A percentile compares a stretch with the other conserved stretches of the same genome.
These are phyloP conservation scores for Lachancea thermotolerans DNA, from an alignment of 805 yeast genomes.

Conservation along the genomic window DNA sequence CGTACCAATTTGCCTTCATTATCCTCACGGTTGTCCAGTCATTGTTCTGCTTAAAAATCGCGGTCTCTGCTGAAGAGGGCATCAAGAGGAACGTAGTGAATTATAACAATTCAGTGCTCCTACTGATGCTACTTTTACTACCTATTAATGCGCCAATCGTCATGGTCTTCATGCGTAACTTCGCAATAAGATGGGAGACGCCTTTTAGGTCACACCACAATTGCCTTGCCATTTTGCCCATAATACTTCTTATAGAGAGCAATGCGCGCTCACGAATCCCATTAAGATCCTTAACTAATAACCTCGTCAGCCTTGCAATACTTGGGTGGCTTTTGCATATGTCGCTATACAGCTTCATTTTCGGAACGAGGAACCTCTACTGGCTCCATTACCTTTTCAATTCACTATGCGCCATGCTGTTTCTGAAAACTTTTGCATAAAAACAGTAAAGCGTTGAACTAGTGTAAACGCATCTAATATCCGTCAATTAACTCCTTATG, in stretches of 20 bases:
- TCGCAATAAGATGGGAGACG: conserved; percentile 70
- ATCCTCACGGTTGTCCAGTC: conserved; percentile 54
- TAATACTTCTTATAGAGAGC: conserved; percentile 50
- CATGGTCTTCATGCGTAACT: conserved; percentile 74
- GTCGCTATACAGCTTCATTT: conserved; percentile 55
- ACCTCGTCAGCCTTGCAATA: conserved; percentile 30
- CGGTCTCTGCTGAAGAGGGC: conserved; percentile 5
- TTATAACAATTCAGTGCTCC: conserved; percentile 54
- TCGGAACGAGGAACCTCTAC: conserved; percentile 76
- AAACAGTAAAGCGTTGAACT: too few relatives aligned
- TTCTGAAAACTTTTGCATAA: conserved; percentile 15
- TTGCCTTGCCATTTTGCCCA: conserved; percentile 67
- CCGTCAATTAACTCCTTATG: background rate
- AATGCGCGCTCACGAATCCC: conserved; percentile 48
- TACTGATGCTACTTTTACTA: conserved; percentile 68
- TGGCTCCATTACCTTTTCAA: conserved; percentile 78
- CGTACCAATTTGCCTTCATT: conserved; percentile 73
- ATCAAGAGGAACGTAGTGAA: conserved; percentile 35
- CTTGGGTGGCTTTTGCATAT: conserved; percentile 42
- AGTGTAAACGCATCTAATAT: background rate
- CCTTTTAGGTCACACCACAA: conserved; percentile 87
- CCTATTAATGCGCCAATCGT: conserved; percentile 76
- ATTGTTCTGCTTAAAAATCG: conserved; percentile 41
- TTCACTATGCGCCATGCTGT: conserved; percentile 49
- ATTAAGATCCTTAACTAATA: conserved; percentile 14